Evolutionary conservation across 1,284 basidiomycete genomes (phyloP).

Genomic region (Abortiporus biennis): DNA sequence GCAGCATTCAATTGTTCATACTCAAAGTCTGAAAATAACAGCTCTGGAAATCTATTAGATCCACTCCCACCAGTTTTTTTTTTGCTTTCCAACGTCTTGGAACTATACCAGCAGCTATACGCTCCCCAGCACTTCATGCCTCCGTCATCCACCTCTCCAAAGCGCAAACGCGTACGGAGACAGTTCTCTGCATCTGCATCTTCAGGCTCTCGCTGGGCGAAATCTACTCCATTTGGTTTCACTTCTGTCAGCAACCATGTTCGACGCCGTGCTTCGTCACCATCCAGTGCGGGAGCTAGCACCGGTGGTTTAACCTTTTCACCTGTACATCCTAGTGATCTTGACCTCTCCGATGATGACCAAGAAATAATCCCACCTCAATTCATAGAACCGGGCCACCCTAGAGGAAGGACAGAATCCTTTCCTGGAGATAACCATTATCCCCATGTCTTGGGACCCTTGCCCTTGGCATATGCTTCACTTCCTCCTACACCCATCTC

Average conservation of each 20-base stretch:
- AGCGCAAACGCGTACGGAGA: slow-evolving; percentile 21
- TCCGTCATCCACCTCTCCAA: slow-evolving; percentile 20
- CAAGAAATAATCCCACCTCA: slow-evolving; percentile 9
- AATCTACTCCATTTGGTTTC: neutral
- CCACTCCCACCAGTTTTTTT: no score
- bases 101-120: no score
- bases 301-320: slow-evolving; percentile 15
- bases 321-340: slow-evolving; percentile 14
- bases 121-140: no score
- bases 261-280: slow-evolving; percentile 17
- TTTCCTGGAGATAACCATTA: slow-evolving; percentile 9
- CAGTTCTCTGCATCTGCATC: slow-evolving; percentile 24
- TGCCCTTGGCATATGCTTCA: slow-evolving; percentile 51
- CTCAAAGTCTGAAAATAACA: no score
- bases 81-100: no score
- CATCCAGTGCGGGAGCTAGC: slow-evolving; percentile 8
- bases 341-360: no score
- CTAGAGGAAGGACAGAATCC: slow-evolving; percentile 18
- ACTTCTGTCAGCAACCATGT: slow-evolving; percentile 10
- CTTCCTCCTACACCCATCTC: slow-evolving; percentile 63
- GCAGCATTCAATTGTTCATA: no score
- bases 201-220: slow-evolving; percentile 17
- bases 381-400: neutral
- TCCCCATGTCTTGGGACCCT: slow-evolving; percentile 10
- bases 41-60: no score